Evolutionary conservation across 2,329 filamentous ascomycete genomes (phyloP).

Genomic region (Diaporthe helianthi): DNA sequence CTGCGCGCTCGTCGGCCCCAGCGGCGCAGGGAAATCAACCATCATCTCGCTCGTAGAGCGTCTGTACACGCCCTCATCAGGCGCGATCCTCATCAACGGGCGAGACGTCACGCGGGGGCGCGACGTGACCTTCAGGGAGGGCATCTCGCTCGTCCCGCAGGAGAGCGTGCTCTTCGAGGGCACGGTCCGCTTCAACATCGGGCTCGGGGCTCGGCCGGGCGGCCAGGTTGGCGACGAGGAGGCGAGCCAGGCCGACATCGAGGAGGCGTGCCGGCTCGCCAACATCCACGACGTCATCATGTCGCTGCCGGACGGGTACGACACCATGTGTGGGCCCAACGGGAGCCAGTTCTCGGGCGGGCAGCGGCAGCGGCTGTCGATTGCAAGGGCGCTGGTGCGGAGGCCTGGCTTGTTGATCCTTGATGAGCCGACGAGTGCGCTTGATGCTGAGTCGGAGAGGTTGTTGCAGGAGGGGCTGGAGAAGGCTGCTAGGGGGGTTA

Average conservation of each 20-base stretch:
- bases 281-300: constrained; percentile 67
- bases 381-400: constrained; percentile 71
- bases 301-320: constrained; percentile 61
- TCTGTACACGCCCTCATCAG: constrained; percentile 59
- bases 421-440: constrained; percentile 73
- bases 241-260: constrained; percentile 56
- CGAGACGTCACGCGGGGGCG: constrained; percentile 43
- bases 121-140: constrained; percentile 44
- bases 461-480: constrained; percentile 66
- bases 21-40: constrained; percentile 56
- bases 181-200: constrained; percentile 50
- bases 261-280: constrained; percentile 62
- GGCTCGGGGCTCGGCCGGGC: constrained; percentile 50
- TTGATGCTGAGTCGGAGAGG: constrained; percentile 68
- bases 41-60: constrained; percentile 57
- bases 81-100: constrained; percentile 59
- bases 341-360: constrained; percentile 73
- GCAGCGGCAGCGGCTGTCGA: constrained; percentile 72
- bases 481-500: constrained; percentile 49
- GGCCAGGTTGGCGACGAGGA: no score
- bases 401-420: constrained; percentile 70
- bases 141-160: constrained; percentile 49
- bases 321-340: constrained; percentile 65
- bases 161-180: constrained; percentile 51
- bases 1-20: constrained; percentile 53